Base-by-base conservation (phyloP, 352 stramenopile genomes). In the Pythium rishiriense region DNA sequence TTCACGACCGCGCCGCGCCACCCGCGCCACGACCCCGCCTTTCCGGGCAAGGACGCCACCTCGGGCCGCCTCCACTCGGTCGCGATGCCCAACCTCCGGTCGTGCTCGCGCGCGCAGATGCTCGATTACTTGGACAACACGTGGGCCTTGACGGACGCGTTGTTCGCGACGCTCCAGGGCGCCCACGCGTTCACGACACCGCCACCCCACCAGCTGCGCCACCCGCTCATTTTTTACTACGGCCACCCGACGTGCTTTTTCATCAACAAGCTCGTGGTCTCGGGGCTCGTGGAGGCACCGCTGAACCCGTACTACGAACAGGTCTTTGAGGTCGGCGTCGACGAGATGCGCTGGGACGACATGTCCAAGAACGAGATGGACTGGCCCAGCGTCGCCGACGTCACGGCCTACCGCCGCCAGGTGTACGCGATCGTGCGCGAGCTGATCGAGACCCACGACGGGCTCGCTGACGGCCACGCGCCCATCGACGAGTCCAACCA, bases 311-410 rank as follows among this genome's bases (percentile, higher is more conserved):
- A 97, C 71, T 98, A 98, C 64, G 96, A 99, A 76, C 88, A 95
- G 46, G 85, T 99, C 56, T 98, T 98, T 62, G 96, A 99, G 68
- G 94, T 98, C 45, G 97, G 97, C 54, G 97, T 99, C 17, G 97
- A 99, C 69, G 97, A 99, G 72, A 99, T 99, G 97, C 84, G 94
- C 29, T 99, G 97, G 97, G 97, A 99, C 73, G 96, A 99, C 74
- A 98, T 99, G 90, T 94, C 86, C 66, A 98, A 98, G 79, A 98
- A 98, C 72, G 91, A 97, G 56, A 90, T 98, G 93, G 51, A 93
- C 1, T 98, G 96, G 96, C 96, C 95, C 24, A 86, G 68, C 8
- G 87, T 98, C 47, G 67, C 62, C 10, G 90, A 98, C 51, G 93
- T 98, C 24, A 83, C 93, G 48, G 85, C 79, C 24, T 99, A 99